Percentiles rank a stretch among this genome's conserved stretches.
These are phyloP conservation scores for Colletotrichum lindemuthianum DNA, from an alignment of 2,329 filamentous ascomycete species.

Conservation along the genomic window DNA sequence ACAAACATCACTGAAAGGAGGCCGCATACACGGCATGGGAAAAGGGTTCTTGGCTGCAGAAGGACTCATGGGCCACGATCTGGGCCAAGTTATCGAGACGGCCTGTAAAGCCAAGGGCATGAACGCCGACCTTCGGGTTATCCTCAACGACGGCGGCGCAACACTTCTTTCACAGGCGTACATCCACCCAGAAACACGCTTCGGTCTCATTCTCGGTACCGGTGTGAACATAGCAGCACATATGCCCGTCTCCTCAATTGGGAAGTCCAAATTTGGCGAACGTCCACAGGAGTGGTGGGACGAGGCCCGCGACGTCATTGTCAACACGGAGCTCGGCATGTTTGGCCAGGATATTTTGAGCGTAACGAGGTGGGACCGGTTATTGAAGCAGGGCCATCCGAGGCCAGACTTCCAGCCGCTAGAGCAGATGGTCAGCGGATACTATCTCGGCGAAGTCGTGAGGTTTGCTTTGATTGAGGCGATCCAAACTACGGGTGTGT, in stretches of 20 bases:
- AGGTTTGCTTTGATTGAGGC: slow-evolving; percentile 68
- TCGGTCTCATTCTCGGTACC: slow-evolving; percentile 74
- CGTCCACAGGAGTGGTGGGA: slow-evolving; percentile 67
- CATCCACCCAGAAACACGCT: slow-evolving; percentile 65
- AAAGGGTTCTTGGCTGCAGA: slow-evolving; percentile 71
- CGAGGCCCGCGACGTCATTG: slow-evolving; percentile 68
- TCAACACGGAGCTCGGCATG: slow-evolving; percentile 76
- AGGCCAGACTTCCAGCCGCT: slow-evolving; percentile 70
- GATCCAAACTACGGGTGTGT: slow-evolving; percentile 61
- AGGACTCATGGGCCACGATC: slow-evolving; percentile 67
- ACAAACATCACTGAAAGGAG: slow-evolving; percentile 71
- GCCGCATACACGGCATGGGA: slow-evolving; percentile 70
- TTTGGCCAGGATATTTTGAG: slow-evolving; percentile 69
- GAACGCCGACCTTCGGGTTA: slow-evolving; percentile 65
- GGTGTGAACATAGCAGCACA: slow-evolving; percentile 74
- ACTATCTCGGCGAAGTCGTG: slow-evolving; percentile 74
- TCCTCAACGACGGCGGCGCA: slow-evolving; percentile 75
- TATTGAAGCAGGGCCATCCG: slow-evolving; percentile 62
- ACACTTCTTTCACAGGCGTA: slow-evolving; percentile 73
- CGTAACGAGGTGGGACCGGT: slow-evolving; percentile 68
- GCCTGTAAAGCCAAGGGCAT: slow-evolving; percentile 63
- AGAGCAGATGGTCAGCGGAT: slow-evolving; percentile 71
- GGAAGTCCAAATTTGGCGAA: slow-evolving; percentile 64
- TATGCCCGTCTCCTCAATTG: slow-evolving; percentile 67
- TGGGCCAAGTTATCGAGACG: slow-evolving; percentile 66